phyloP scores from a whole-genome alignment of 495 filamentous ascomycete species.

The Hypoxylon lienhwacheense region DNA sequence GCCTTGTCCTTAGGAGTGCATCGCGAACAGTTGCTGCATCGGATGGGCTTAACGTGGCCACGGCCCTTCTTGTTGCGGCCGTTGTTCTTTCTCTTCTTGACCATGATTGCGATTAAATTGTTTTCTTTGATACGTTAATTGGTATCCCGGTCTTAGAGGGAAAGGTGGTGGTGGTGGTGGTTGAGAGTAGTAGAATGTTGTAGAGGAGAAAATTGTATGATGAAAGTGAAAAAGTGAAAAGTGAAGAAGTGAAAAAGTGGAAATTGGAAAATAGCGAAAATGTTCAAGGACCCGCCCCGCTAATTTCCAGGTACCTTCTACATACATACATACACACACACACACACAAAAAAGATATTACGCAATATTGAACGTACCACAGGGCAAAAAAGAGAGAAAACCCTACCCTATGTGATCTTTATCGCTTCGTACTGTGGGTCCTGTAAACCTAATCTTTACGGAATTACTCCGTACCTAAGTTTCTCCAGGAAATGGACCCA shows the following conservation, averaged over 20 bases:
- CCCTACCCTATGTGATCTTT: constrained; percentile 37
- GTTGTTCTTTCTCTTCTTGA: constrained; percentile 99
- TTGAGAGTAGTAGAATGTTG: too few species aligned
- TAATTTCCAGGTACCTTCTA: too few species aligned
- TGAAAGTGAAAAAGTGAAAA: too few species aligned
- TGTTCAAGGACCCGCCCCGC: too few species aligned
- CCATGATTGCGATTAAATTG: constrained; percentile 91
- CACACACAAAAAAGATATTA: too few species aligned
- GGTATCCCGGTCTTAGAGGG: neutral
- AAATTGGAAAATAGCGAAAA: too few species aligned
- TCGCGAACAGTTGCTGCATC: constrained; percentile 99
- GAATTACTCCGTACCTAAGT: too few species aligned
- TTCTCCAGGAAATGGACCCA: constrained; percentile 26
- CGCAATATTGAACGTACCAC: too few species aligned
- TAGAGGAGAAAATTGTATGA: constrained; percentile 30
- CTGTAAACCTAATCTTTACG: too few species aligned
- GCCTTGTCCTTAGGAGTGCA: constrained; percentile 99
- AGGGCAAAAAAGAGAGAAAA: constrained; percentile 23
- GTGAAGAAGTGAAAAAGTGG: too few species aligned
- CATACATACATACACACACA: too few species aligned
- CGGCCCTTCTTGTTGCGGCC: constrained; percentile 99
- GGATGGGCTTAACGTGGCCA: constrained; percentile 99
- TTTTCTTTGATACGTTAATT: constrained; percentile 36
- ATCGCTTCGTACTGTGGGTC: too few species aligned
- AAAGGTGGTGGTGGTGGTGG: constrained; percentile 13